Conservation (phyloP, 2,329 filamentous ascomycete species). For the Magnaporthales sp. region DNA sequence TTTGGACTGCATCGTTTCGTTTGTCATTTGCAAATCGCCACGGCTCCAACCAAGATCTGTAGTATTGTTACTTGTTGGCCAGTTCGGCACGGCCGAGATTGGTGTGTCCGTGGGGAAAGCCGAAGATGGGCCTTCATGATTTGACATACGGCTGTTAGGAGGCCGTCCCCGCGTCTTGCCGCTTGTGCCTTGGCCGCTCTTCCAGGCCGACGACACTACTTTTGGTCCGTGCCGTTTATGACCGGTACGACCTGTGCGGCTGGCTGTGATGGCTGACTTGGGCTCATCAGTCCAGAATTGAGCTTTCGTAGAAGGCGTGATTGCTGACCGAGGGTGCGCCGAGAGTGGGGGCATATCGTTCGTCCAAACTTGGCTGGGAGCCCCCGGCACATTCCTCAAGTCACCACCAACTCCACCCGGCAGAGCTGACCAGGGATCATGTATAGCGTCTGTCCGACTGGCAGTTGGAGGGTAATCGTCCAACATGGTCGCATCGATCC, state of each 20-base stretch:
- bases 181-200: conserved; percentile 50
- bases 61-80: background rate
- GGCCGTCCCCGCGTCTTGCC: conserved; percentile 74
- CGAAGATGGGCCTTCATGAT: conserved; percentile 51
- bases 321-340: conserved; percentile 70
- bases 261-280: conserved; percentile 65
- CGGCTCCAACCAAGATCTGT: background rate
- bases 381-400: conserved; percentile 15
- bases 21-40: background rate
- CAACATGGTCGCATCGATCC: conserved; percentile 16
- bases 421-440: conserved; percentile 39
- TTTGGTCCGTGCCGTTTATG: conserved; percentile 66
- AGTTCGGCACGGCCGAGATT: background rate
- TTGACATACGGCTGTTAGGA: conserved; percentile 55
- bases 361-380: conserved; percentile 10
- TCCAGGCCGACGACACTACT: conserved; percentile 88
- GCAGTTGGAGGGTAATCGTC: conserved; percentile 22
- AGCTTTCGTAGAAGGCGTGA: conserved; percentile 53
- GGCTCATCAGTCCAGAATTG: conserved; percentile 59
- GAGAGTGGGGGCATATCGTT: conserved; percentile 38
- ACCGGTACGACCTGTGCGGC: conserved; percentile 36
- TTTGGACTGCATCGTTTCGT: background rate
- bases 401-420: conserved; percentile 25
- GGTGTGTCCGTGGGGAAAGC: conserved; percentile 53
- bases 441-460: conserved; percentile 38